phyloP scores from a whole-genome alignment of 441 rosid species.

The Pelargonium citronellum region DNA sequence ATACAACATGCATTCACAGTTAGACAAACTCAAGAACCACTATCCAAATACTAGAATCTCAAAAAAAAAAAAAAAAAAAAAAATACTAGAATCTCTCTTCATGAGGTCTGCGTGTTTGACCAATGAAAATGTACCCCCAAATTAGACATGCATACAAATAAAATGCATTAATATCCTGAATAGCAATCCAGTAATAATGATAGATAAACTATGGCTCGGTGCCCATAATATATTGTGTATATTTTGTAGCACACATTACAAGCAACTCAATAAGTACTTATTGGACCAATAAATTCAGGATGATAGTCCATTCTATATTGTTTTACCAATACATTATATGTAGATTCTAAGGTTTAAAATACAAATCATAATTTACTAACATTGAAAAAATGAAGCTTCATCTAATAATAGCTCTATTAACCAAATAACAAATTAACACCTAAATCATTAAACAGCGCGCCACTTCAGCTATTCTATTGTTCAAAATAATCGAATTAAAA shows the following conservation, averaged over 20 bases:
- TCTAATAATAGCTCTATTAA: too few species aligned
- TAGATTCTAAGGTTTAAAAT: background rate
- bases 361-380: too few species aligned
- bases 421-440: too few species aligned
- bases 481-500: too few species aligned
- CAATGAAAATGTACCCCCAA: background rate
- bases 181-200: background rate
- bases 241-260: background rate
- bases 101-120: background rate
- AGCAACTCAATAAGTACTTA: background rate
- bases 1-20: too few species aligned
- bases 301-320: background rate
- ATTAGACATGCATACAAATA: background rate
- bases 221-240: background rate
- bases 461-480: too few species aligned
- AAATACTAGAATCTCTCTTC: background rate
- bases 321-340: background rate
- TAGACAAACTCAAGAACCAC: background rate
- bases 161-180: background rate
- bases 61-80: too few species aligned
- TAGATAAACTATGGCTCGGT: background rate
- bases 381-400: too few species aligned
- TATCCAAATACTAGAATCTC: too few species aligned
- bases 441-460: too few species aligned
- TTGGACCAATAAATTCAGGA: background rate